Conservation (phyloP, 176 grass and related monocot species). For the Avena sativa region DNA sequence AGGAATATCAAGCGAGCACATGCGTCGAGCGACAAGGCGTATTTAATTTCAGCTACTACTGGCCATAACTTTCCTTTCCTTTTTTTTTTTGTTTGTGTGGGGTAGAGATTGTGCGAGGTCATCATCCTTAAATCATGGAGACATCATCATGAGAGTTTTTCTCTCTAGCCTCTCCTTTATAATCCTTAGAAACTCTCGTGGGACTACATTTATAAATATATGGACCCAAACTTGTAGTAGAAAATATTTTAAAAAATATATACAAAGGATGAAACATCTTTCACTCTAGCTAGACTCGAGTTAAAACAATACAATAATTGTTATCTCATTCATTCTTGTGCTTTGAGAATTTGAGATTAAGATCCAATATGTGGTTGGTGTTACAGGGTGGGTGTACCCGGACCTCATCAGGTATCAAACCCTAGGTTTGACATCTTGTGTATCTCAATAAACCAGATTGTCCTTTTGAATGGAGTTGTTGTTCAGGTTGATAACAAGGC, state of each 20-base stretch:
- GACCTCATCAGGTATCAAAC: no score
- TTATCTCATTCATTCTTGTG: background rate
- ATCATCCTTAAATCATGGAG: slow-evolving; percentile 27
- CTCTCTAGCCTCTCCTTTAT: background rate
- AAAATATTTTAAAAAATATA: background rate
- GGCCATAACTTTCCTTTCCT: background rate
- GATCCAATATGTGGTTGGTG: background rate
- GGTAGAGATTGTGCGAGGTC: background rate
- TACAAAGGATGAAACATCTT: background rate
- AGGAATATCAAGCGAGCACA: slow-evolving; percentile 1
- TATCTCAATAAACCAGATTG: no score
- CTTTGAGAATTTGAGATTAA: no score
- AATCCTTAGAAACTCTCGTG: background rate
- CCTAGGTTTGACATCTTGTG: no score
- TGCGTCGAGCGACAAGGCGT: background rate
- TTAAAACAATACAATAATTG: background rate
- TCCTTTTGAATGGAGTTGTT: no score
- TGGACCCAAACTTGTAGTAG: background rate
- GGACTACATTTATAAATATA: background rate
- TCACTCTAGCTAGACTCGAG: background rate
- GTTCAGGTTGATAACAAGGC: no score
- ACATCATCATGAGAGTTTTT: background rate
- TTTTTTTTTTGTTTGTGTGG: background rate
- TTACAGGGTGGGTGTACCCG: background rate
- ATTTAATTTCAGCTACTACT: background rate